These are phyloP conservation scores for Poronia punctata DNA, from an alignment of 495 filamentous ascomycete genomes.

Conservation along the genomic window DNA sequence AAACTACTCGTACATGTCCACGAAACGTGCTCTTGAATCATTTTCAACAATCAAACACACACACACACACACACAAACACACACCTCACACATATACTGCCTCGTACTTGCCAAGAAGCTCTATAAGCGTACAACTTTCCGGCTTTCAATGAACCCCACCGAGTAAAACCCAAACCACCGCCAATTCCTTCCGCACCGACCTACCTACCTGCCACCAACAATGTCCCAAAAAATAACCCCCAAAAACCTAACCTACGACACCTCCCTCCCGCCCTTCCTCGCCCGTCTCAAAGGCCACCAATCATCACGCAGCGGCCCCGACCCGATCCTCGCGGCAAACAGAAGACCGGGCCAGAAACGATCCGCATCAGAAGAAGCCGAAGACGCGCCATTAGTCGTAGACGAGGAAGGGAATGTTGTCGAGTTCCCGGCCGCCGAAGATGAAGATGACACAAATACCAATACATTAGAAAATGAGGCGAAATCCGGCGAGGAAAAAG, in stretches of 20 bases:
- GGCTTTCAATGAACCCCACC: no score
- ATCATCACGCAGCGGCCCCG: constrained; percentile 23
- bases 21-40: no score
- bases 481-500: background rate
- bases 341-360: constrained; percentile 32
- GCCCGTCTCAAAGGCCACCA: constrained; percentile 42
- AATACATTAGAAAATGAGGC: no score
- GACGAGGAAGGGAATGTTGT: constrained; percentile 39
- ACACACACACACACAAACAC: no score
- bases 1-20: no score
- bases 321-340: constrained; percentile 37
- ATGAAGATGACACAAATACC: constrained; percentile 3
- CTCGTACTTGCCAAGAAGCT: no score
- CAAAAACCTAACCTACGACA: constrained; percentile 48
- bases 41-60: no score
- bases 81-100: no score
- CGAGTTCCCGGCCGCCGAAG: constrained; percentile 29
- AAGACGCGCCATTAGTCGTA: constrained; percentile 40
- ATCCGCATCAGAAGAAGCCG: constrained; percentile 41
- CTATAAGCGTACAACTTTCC: no score
- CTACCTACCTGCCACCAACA: background rate
- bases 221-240: constrained; percentile 44
- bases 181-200: background rate
- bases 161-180: no score
- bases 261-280: constrained; percentile 47